Evolutionary conservation across 1,284 basidiomycete species (phyloP), one percentile per base, ranked within the genome.

Genomic region (Leucoagaricus sp.): DNA sequence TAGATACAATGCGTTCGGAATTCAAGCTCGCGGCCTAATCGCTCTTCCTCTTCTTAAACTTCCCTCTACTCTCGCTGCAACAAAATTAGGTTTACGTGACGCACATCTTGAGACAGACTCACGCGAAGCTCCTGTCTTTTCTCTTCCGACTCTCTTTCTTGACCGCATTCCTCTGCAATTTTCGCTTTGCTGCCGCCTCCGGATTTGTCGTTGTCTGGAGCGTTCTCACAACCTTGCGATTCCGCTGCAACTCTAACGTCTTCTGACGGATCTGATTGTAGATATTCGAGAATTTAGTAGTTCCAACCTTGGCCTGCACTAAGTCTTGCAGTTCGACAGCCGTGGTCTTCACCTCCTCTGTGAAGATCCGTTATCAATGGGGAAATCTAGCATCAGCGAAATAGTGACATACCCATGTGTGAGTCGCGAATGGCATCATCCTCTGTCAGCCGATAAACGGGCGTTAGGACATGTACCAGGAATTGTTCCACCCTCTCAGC

Each of bases 281-380:
- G 0, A 82, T 82, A 17, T 70, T 71, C 2, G 94, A 85, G 72
- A 97, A 99, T 55, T 80, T 82, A 1, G 88, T 89, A 12, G 87
- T 85, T 25, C 95, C 95, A 34, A 97, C 88, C 76, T 93, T 93
- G 45, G 74, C 71, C 67, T 95, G 95, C 0, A 99, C 75, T 15
- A 98, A 82, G 56, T 95, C 93, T 65, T 94, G 90, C 10, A 99
- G 76, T 71, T 99, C 96, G 12, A 83, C 78, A 0, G 93, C 88
- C 0, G 95, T 80, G 3, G 82, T 84, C 69, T 93, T 93, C 34
- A 99, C 76, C 49, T 94, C 93, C 34, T 91, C 96, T 95, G 60
- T 23, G 10, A 13, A 4, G 55, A 8, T 57, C 56, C 38, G 31
- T 47, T 13, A 54, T 58, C n/a, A n/a, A n/a, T n/a, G n/a, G n/a